Evolutionary conservation across 2,329 filamentous ascomycete species (phyloP).

Genomic region (Colletotrichum tabaci): DNA sequence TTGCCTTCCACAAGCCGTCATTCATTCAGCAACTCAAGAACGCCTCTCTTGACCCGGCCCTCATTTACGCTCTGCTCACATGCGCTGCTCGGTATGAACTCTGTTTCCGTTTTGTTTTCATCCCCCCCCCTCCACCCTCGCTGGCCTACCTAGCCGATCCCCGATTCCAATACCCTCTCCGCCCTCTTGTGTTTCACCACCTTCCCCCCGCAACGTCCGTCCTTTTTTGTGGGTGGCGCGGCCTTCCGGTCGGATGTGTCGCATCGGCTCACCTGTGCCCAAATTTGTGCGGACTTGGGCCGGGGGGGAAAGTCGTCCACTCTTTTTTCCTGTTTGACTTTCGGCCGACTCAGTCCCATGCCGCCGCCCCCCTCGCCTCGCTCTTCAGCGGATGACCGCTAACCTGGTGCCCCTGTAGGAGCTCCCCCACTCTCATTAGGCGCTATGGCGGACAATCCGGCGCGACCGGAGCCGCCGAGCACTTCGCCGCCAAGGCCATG

Average conservation of each 20-base stretch:
- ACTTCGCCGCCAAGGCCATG: constrained; percentile 72
- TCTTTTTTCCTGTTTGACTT: constrained; percentile 18
- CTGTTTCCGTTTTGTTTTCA: constrained; percentile 23
- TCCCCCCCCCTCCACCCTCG: no score
- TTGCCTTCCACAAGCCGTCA: constrained; percentile 75
- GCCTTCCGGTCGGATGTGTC: constrained; percentile 39
- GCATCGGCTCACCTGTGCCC: constrained; percentile 29
- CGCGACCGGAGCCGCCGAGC: constrained; percentile 69
- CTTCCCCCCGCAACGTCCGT: constrained; percentile 43
- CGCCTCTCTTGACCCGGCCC: constrained; percentile 67
- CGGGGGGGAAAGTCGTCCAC: constrained; percentile 4
- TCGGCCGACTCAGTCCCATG: constrained; percentile 19
- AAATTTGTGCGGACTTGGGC: constrained; percentile 34
- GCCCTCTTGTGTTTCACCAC: constrained; percentile 43
- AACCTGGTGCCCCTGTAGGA: constrained; percentile 54
- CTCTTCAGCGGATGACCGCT: constrained; percentile 8
- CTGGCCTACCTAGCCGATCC: background rate
- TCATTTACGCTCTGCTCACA: constrained; percentile 71
- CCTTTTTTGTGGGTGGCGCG: constrained; percentile 40
- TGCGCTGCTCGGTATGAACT: constrained; percentile 69
- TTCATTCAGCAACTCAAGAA: constrained; percentile 74
- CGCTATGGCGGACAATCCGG: constrained; percentile 69
- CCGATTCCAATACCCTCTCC: constrained; percentile 43
- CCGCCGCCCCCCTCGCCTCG: background rate
- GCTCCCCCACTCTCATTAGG: constrained; percentile 70